phyloP scores from a whole-genome alignment of 441 rosid genomes.

The Erodium moschatum region DNA sequence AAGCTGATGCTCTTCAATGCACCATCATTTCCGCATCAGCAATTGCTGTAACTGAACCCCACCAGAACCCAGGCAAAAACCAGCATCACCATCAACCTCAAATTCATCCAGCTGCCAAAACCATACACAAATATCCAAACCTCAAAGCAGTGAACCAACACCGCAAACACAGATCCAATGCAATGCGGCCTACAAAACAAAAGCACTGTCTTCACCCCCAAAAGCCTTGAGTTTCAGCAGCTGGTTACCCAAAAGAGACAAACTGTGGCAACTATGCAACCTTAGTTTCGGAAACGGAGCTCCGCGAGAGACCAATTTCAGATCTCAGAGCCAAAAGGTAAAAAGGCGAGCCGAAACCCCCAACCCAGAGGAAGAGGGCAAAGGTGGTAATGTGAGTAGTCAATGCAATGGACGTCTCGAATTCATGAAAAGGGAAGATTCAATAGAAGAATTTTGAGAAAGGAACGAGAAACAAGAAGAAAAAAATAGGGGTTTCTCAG shows the following conservation, averaged over 20 bases:
- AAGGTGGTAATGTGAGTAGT: no score
- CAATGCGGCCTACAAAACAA: neutral
- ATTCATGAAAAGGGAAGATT: neutral
- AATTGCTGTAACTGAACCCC: neutral
- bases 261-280: neutral
- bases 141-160: neutral
- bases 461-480: neutral
- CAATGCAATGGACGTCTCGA: neutral
- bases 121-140: no score
- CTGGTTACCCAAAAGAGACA: neutral
- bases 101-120: neutral
- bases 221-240: neutral
- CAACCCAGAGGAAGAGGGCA: no score
- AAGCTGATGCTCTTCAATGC: neutral
- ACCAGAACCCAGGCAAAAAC: neutral
- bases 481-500: neutral
- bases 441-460: neutral
- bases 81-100: constrained; percentile 2
- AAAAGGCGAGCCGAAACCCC: neutral
- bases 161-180: neutral
- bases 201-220: neutral
- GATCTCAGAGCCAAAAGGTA: no score
- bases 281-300: neutral
- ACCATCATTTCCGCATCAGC: constrained; percentile 4
- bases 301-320: neutral